Evolutionary conservation across 2,329 filamentous ascomycete species (phyloP).

Genomic region (Sporothrix globosa): DNA sequence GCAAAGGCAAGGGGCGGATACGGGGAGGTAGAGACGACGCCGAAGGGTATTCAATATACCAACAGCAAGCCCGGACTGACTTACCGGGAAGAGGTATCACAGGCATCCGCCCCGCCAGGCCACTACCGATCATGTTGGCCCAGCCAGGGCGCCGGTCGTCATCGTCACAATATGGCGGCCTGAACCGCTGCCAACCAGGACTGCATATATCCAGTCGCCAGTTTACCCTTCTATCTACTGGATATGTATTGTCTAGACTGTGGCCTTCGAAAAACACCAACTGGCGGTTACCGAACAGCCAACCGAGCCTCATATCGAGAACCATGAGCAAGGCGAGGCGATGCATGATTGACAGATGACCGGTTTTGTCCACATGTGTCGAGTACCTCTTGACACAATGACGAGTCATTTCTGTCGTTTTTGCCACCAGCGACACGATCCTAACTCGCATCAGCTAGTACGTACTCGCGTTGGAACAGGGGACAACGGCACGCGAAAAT

Average conservation of each 20-base stretch:
- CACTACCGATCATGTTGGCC: not conserved
- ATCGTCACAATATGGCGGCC: not conserved
- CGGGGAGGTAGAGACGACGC: not conserved
- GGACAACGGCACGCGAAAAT: not conserved
- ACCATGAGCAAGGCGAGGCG: conserved; percentile 3
- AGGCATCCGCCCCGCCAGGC: not conserved
- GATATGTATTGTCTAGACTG: not conserved
- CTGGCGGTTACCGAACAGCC: not conserved
- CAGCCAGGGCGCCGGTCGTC: not conserved
- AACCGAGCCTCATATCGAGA: not conserved
- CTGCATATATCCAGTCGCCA: not conserved
- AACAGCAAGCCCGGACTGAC: not conserved
- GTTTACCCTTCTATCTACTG: not conserved
- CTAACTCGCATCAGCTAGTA: not conserved
- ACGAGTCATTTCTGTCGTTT: conserved; percentile 19
- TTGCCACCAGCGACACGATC: conserved; percentile 10
- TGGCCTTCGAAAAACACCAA: not conserved
- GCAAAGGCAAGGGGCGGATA: conserved; percentile 17
- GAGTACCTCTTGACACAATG: conserved; percentile 25
- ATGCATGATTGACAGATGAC: not conserved
- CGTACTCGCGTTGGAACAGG: conserved; percentile 1
- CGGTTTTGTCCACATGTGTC: not conserved
- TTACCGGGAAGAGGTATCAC: not conserved
- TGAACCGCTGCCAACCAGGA: not conserved
- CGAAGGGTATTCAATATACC: not conserved